Conservation (phyloP, 2,329 filamentous ascomycete genomes). For the Colletotrichum incanum region DNA sequence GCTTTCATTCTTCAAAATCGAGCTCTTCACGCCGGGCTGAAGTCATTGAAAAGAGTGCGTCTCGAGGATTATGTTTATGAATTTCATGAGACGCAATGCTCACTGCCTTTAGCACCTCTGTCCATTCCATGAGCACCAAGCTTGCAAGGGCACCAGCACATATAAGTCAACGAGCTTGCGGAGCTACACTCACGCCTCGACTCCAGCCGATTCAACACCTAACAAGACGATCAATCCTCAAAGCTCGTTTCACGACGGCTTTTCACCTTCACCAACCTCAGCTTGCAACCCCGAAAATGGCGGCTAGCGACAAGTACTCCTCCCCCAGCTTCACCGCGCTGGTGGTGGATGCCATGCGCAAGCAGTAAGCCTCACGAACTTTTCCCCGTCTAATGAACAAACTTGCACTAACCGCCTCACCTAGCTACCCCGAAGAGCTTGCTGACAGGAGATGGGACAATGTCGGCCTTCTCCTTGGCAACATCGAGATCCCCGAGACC, state of each 20-base stretch:
- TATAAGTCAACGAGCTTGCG: slow-evolving; percentile 40
- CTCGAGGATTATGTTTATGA: neutral
- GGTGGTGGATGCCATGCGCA: slow-evolving; percentile 86
- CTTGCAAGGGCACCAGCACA: slow-evolving; percentile 34
- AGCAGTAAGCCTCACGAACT: slow-evolving; percentile 72
- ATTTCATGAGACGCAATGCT: slow-evolving; percentile 17
- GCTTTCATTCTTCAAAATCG: neutral
- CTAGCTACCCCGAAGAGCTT: slow-evolving; percentile 88
- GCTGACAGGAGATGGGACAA: slow-evolving; percentile 97
- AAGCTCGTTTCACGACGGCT: neutral
- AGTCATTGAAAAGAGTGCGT: slow-evolving; percentile 4
- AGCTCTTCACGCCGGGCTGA: neutral
- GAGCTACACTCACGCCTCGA: slow-evolving; percentile 20
- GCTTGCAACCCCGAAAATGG: slow-evolving; percentile 11
- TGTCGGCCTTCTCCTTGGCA: slow-evolving; percentile 82
- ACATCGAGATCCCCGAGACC: slow-evolving; percentile 53
- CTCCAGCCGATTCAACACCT: neutral
- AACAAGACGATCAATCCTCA: no score
- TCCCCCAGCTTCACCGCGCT: slow-evolving; percentile 62
- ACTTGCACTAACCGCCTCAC: slow-evolving; percentile 11
- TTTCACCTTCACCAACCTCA: neutral
- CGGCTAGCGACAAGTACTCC: slow-evolving; percentile 34
- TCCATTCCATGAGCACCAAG: slow-evolving; percentile 26
- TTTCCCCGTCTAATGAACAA: neutral
- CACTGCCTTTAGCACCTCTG: slow-evolving; percentile 9